These are phyloP conservation scores for Fusarium clavum DNA, from an alignment of 2,329 filamentous ascomycete species.

Conservation along the genomic window DNA sequence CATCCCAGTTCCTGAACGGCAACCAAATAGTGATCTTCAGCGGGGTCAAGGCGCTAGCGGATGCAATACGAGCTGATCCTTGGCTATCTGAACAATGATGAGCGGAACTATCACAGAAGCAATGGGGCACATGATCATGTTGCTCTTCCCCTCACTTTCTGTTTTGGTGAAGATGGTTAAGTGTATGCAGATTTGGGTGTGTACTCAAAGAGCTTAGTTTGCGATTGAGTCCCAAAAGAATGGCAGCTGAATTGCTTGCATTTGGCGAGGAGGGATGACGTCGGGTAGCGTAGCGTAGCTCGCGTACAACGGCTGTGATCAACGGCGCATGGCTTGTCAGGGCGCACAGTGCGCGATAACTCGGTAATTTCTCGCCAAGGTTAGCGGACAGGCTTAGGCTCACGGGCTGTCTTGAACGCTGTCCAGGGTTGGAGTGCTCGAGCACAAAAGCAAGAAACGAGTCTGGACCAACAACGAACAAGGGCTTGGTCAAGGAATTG, in stretches of 20 bases:
- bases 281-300: neutral
- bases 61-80: slow-evolving; percentile 12
- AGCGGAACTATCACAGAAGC: neutral
- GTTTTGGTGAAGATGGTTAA: neutral
- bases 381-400: neutral
- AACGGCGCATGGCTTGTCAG: neutral
- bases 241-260: neutral
- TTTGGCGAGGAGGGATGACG: neutral
- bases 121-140: slow-evolving; percentile 11
- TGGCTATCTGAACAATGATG: slow-evolving; percentile 13
- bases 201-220: slow-evolving; percentile 22
- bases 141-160: slow-evolving; percentile 12
- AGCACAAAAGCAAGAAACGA: neutral
- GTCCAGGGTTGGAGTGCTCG: neutral
- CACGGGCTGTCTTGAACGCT: neutral
- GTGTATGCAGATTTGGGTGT: slow-evolving; percentile 9
- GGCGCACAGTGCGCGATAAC: neutral
- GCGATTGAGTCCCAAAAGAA: neutral
- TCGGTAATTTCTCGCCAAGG: neutral
- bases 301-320: neutral
- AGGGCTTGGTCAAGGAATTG: neutral
- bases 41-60: slow-evolving; percentile 5
- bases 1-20: neutral
- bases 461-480: neutral
- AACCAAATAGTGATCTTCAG: slow-evolving; percentile 27